Conservation (phyloP, 106 monocot genomes). For the Gastrodia elata region DNA sequence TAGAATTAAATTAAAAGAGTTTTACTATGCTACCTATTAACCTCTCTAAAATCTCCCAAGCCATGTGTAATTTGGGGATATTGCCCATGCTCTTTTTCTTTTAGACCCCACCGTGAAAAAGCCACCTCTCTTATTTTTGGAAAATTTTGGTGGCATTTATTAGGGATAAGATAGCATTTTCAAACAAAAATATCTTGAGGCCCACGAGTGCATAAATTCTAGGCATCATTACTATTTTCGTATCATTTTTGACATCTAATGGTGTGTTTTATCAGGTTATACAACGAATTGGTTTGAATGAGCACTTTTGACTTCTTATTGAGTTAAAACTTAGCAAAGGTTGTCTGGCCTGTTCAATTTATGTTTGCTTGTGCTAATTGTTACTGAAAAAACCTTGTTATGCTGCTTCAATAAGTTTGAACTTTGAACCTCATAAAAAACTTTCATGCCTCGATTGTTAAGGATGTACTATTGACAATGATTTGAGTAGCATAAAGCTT, state of each 20-base stretch:
- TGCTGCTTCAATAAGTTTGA: background rate
- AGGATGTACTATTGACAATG: background rate
- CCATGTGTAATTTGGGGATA: no score
- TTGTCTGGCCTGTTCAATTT: background rate
- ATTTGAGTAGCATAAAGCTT: background rate
- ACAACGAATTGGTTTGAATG: background rate
- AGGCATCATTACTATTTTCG: background rate
- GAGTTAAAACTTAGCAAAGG: background rate
- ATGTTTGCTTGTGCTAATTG: background rate
- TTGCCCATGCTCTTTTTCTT: no score
- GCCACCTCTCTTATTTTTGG: no score
- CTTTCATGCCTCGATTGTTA: background rate
- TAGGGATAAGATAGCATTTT: no score
- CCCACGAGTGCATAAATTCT: background rate
- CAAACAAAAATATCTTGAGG: no score
- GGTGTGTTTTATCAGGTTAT: background rate
- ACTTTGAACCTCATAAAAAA: background rate
- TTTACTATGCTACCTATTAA: no score
- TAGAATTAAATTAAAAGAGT: background rate
- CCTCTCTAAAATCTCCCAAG: no score
- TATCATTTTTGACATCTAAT: background rate
- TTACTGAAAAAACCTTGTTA: background rate
- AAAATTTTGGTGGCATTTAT: no score
- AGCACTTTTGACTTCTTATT: background rate
- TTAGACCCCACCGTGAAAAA: no score